A percentile compares a stretch with the other conserved stretches of the same genome.
Evolutionary conservation across 2,329 filamentous ascomycete genomes (phyloP).

Genomic region (Nannizziopsis arthrosporioides): DNA sequence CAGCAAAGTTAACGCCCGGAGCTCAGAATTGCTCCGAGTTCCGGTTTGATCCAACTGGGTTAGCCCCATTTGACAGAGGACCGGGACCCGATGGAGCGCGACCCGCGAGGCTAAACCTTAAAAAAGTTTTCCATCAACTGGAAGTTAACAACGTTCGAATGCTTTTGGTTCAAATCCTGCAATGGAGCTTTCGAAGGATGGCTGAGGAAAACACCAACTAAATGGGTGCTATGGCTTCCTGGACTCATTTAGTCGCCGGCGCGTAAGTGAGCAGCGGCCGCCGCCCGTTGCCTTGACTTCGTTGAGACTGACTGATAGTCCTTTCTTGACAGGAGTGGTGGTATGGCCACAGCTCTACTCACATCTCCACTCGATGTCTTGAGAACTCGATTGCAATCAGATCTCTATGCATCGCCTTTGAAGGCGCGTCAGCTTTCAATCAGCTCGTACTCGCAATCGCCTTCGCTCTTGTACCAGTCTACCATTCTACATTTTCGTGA

Average conservation of each 20-base stretch:
- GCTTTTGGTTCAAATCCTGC: too few relatives aligned
- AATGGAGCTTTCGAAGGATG: too few relatives aligned
- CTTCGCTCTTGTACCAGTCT: slow-evolving; percentile 46
- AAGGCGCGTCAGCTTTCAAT: slow-evolving; percentile 48
- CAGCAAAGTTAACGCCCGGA: too few relatives aligned
- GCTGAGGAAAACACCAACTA: too few relatives aligned
- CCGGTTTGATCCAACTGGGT: too few relatives aligned
- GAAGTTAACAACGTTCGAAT: too few relatives aligned
- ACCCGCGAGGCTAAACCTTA: too few relatives aligned
- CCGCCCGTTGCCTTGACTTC: not conserved
- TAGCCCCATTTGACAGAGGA: too few relatives aligned
- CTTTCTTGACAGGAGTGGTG: slow-evolving; percentile 40
- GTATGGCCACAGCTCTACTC: slow-evolving; percentile 84
- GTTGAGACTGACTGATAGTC: not conserved
- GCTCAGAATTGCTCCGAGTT: too few relatives aligned
- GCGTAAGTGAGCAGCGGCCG: not conserved
- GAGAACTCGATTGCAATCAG: slow-evolving; percentile 84
- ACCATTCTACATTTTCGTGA: slow-evolving; percentile 62
- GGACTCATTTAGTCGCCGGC: slow-evolving; percentile 5
- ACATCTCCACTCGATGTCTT: slow-evolving; percentile 89
- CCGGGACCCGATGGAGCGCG: too few relatives aligned
- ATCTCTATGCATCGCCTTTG: slow-evolving; percentile 53
- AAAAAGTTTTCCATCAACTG: too few relatives aligned
- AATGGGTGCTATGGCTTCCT: not conserved
- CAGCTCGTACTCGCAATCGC: slow-evolving; percentile 39